These are phyloP conservation scores for Fulvia fulva DNA, from an alignment of 2,329 filamentous ascomycete genomes.

Conservation along the genomic window DNA sequence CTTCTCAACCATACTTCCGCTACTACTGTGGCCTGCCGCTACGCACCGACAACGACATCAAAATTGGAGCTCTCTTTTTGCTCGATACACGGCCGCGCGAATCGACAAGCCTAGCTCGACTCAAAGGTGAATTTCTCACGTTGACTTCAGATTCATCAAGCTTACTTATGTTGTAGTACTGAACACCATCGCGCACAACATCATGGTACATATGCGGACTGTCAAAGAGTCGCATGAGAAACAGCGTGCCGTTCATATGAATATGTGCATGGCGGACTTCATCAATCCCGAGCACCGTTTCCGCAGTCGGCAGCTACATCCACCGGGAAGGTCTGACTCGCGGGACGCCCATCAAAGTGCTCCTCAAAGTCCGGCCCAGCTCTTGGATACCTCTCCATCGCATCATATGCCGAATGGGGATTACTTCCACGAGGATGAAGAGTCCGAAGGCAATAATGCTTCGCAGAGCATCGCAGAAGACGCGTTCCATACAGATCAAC, in stretches of 20 bases:
- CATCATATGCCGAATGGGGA: background rate
- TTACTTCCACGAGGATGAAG: background rate
- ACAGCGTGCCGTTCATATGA: slow-evolving; percentile 23
- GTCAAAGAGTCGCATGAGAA: slow-evolving; percentile 35
- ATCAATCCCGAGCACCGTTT: slow-evolving; percentile 20
- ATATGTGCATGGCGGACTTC: slow-evolving; percentile 26
- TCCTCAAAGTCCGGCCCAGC: background rate
- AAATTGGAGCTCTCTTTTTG: slow-evolving; percentile 57
- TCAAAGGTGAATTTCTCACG: slow-evolving; percentile 8
- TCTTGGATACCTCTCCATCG: background rate
- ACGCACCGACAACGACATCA: slow-evolving; percentile 32
- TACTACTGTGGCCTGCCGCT: slow-evolving; percentile 36
- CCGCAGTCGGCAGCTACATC: slow-evolving; percentile 13
- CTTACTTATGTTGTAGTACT: slow-evolving; percentile 14
- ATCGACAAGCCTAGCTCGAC: slow-evolving; percentile 10
- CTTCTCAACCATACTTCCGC: slow-evolving; percentile 28
- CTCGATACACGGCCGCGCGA: slow-evolving; percentile 56
- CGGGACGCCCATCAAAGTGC: background rate
- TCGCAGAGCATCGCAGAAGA: background rate
- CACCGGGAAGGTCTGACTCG: slow-evolving; percentile 2
- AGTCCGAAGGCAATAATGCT: background rate
- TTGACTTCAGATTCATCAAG: background rate
- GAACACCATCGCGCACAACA: slow-evolving; percentile 46
- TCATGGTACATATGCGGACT: slow-evolving; percentile 34
- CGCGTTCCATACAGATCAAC: background rate